These are phyloP conservation scores for Nitzschia palea DNA, from an alignment of 108 stramenopile genomes.

Conservation along the genomic window DNA sequence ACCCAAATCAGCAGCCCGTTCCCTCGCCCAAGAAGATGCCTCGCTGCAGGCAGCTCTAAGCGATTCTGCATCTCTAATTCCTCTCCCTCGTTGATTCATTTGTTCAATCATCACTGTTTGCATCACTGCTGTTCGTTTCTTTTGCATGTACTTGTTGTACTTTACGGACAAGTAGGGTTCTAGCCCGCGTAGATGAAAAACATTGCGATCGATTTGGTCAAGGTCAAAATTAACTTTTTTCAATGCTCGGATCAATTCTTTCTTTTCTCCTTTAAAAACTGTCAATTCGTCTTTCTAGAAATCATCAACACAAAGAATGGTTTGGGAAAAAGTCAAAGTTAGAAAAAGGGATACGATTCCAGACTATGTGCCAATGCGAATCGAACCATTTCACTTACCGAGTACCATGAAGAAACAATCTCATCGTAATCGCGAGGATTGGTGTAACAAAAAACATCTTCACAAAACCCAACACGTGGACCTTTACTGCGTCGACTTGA, in stretches of 20 bases:
- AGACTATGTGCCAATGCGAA: no score
- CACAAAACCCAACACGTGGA: background rate
- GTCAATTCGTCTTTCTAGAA: conserved; percentile 22
- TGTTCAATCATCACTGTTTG: conserved; percentile 22
- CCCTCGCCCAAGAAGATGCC: conserved; percentile 20
- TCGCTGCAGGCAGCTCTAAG: conserved; percentile 5
- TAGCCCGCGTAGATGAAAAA: conserved; percentile 23
- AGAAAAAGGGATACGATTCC: background rate
- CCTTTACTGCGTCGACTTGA: background rate
- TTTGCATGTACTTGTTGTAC: conserved; percentile 19
- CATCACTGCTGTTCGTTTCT: conserved; percentile 24
- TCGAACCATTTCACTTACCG: conserved; percentile 4
- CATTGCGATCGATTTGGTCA: conserved; percentile 9
- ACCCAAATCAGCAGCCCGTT: conserved; percentile 17
- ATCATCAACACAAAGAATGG: background rate
- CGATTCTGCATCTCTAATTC: conserved; percentile 1
- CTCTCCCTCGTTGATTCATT: background rate
- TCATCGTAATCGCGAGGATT: conserved; percentile 17
- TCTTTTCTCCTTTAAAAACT: conserved; percentile 23
- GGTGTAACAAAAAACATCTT: conserved; percentile 15
- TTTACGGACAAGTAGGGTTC: conserved; percentile 24
- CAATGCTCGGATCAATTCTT: conserved; percentile 10
- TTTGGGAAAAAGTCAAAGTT: background rate
- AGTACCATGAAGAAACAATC: conserved; percentile 18
- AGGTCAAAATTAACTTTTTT: conserved; percentile 19